Evolutionary conservation across 2,329 filamentous ascomycete species (phyloP).

Genomic region (Aspergillus brunneoviolaceus): DNA sequence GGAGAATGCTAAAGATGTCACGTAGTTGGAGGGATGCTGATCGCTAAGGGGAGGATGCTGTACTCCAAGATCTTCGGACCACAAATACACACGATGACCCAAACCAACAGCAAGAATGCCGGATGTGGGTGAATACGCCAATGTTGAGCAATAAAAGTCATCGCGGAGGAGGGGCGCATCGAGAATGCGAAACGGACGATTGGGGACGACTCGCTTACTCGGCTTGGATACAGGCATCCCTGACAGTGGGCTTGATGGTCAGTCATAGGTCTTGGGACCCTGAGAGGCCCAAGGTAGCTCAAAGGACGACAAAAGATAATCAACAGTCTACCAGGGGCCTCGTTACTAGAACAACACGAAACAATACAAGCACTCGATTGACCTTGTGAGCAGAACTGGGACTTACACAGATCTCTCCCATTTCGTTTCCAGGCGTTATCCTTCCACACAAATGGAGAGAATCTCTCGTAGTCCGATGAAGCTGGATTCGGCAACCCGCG

Average conservation of each 20-base stretch:
- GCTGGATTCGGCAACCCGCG: slow-evolving; percentile 26
- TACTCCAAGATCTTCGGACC: slow-evolving; percentile 76
- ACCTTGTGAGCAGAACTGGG: not conserved
- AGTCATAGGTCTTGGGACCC: not conserved
- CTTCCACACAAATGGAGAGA: slow-evolving; percentile 40
- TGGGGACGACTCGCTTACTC: slow-evolving; percentile 57
- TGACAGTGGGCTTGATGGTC: slow-evolving; percentile 7
- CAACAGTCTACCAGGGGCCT: not conserved
- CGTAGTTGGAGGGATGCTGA: slow-evolving; percentile 49
- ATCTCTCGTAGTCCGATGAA: slow-evolving; percentile 30
- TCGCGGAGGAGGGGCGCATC: slow-evolving; percentile 87
- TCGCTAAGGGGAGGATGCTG: slow-evolving; percentile 58
- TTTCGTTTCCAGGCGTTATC: slow-evolving; percentile 40
- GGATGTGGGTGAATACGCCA: slow-evolving; percentile 77
- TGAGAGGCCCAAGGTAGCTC: not conserved
- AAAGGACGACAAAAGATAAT: not conserved
- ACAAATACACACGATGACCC: slow-evolving; percentile 76
- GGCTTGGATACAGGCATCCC: slow-evolving; percentile 21
- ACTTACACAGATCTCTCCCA: slow-evolving; percentile 36
- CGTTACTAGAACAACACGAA: not conserved
- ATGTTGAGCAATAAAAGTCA: slow-evolving; percentile 90
- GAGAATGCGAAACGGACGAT: slow-evolving; percentile 79
- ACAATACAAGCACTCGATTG: not conserved
- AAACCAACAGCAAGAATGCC: slow-evolving; percentile 82
- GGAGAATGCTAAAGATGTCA: slow-evolving; percentile 90